Evolutionary conservation across 2,329 filamentous ascomycete genomes (phyloP).

Genomic region (Hirsutella rhossiliensis): DNA sequence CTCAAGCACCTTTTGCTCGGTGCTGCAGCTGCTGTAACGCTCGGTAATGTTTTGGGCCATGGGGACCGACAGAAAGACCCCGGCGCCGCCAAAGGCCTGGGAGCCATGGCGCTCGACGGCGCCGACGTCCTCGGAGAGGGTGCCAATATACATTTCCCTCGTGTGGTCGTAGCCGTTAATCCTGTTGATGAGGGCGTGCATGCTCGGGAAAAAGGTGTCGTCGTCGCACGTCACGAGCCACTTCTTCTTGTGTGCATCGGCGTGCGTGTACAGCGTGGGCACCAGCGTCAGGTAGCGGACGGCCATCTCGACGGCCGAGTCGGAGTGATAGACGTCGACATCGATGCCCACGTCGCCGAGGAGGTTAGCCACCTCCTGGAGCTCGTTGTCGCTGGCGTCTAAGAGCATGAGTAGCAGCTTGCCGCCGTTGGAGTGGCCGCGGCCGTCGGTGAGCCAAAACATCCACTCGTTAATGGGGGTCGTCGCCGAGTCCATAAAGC

Average conservation of each 20-base stretch:
- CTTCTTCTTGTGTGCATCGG: conserved; percentile 33
- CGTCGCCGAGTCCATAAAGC: conserved; percentile 38
- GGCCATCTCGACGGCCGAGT: conserved; percentile 40
- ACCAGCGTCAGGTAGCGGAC: conserved; percentile 44
- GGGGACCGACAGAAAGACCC: conserved; percentile 47
- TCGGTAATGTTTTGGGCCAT: conserved; percentile 32
- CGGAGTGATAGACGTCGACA: conserved; percentile 43
- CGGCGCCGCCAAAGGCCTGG: conserved; percentile 52
- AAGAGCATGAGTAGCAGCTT: conserved; percentile 43
- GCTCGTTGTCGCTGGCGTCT: conserved; percentile 37
- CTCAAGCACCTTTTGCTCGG: conserved; percentile 38
- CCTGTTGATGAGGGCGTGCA: conserved; percentile 38
- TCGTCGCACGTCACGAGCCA: conserved; percentile 54
- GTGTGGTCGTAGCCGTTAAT: conserved; percentile 39
- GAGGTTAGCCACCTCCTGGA: conserved; percentile 33
- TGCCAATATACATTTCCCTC: conserved; percentile 45
- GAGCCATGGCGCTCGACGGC: conserved; percentile 48
- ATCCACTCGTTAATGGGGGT: conserved; percentile 46
- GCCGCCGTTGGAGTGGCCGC: conserved; percentile 42
- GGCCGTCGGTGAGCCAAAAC: conserved; percentile 46
- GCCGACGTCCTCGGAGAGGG: conserved; percentile 48
- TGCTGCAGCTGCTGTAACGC: conserved; percentile 32
- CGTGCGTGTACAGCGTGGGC: conserved; percentile 40
- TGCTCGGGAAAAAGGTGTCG: conserved; percentile 52
- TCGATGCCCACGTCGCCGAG: conserved; percentile 39